These are phyloP conservation scores for Pythium biforme DNA, from an alignment of 352 stramenopile species.

Conservation along the genomic window DNA sequence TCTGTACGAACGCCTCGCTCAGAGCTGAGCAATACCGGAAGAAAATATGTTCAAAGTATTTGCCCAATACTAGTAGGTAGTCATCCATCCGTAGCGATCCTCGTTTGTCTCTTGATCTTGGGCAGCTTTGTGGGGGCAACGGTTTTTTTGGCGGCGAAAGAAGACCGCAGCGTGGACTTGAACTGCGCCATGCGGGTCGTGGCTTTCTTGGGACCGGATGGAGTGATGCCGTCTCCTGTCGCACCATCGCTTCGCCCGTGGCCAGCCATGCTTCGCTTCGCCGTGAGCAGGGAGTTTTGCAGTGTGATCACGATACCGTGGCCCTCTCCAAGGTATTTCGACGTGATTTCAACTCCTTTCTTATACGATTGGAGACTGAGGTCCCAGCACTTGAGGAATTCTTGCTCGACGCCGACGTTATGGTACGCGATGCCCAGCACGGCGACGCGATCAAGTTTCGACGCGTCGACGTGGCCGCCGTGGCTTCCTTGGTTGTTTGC, in stretches of 20 bases:
- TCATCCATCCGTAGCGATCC: conserved; percentile 31
- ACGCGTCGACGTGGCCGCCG: conserved; percentile 27
- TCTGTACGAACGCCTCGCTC: conserved; percentile 39
- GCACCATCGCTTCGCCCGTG: conserved; percentile 43
- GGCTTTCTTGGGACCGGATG: conserved; percentile 16
- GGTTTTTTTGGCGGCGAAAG: conserved; percentile 41
- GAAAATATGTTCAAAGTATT: neutral
- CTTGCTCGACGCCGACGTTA: conserved; percentile 94
- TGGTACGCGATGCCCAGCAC: conserved; percentile 95
- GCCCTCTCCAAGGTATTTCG: conserved; percentile 79
- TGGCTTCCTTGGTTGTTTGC: conserved; percentile 15
- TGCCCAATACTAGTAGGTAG: neutral
- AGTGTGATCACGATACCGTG: conserved; percentile 92
- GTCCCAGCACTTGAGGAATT: conserved; percentile 94
- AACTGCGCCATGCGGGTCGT: conserved; percentile 31
- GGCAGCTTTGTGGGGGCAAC: conserved; percentile 10
- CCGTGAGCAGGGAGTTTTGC: conserved; percentile 87
- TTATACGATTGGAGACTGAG: conserved; percentile 89
- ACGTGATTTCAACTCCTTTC: conserved; percentile 89
- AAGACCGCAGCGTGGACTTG: conserved; percentile 40
- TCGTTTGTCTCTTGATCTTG: conserved; percentile 24
- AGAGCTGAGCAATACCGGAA: neutral
- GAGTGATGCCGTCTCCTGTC: conserved; percentile 59
- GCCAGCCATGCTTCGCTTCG: conserved; percentile 56
- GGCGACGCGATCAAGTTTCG: conserved; percentile 86